Evolutionary conservation across 2,329 filamentous ascomycete genomes (phyloP), one percentile per base, ranked within the genome.

Genomic region (Fusarium hostae): DNA sequence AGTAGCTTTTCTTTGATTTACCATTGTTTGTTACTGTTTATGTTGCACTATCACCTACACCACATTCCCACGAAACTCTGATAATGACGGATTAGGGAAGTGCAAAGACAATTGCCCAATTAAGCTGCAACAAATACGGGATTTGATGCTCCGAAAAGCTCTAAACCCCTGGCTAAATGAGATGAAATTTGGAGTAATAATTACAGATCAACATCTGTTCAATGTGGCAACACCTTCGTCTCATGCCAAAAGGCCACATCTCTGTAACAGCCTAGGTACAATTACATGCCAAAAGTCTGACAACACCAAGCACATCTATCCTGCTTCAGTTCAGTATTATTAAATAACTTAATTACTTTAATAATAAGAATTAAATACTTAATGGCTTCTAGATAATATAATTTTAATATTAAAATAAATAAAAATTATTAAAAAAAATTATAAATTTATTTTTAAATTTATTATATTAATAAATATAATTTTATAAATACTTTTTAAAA

Each of bases 211-310:
- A 28, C 32, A 35, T 57, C 54, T 52, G 35, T 24, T 48, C 26
- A 41, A 52, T 57, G 71, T 73, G 70, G 70, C 67, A 71, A 73
- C 67, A 58, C 54, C 54, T 52, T 58, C 48, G 47, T 72, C 48
- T 56, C 59, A 59, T 43, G 54, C 40, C 62, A 43, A 66, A 48
- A 63, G 56, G 66, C 54, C 59, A 66, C 50, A 45, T 66, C 55
- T 70, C 62, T 70, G 37, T n/a, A 51, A 55, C 18, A 44, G 28
- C 57, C 58, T 34, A 45, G 45, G 45, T 50, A 62, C 28, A 32
- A n/a, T n/a, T n/a, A n/a, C n/a, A n/a, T n/a, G n/a, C n/a, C n/a
- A n/a, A n/a, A n/a, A n/a, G n/a, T n/a, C n/a, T n/a, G n/a, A n/a
- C n/a, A n/a, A n/a, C n/a, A n/a, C n/a, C n/a, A n/a, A n/a, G n/a